Conservation (phyloP, 73 alveolate genomes). For the Paramecium sonneborni region DNA sequence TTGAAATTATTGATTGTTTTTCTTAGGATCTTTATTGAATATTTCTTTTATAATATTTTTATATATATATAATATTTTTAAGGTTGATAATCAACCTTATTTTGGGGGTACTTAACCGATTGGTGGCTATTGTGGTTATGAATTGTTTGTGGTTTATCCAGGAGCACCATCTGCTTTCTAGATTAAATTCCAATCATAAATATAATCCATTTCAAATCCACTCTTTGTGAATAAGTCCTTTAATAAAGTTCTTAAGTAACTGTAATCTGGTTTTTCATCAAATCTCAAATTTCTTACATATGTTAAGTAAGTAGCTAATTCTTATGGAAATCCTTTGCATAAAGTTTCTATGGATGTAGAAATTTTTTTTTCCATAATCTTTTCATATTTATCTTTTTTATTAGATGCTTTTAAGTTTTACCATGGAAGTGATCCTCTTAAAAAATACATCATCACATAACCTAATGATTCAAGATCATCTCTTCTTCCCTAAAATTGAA, state of each 20-base stretch:
- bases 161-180: constrained; percentile 4
- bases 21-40: too few species aligned
- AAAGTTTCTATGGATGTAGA: constrained; percentile 77
- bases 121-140: background rate
- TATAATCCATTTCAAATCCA: constrained; percentile 64
- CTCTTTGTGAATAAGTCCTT: constrained; percentile 58
- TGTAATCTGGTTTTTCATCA: constrained; percentile 95
- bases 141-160: background rate
- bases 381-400: constrained; percentile 83
- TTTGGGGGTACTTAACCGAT: background rate
- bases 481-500: constrained; percentile 86
- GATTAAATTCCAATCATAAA: constrained; percentile 64
- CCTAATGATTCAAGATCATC: constrained; percentile 96
- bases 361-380: constrained; percentile 88
- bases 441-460: constrained; percentile 86
- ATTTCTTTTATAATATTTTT: background rate
- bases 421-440: constrained; percentile 95
- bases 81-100: constrained; percentile 26
- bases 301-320: constrained; percentile 77
- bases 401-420: constrained; percentile 83
- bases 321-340: constrained; percentile 86
- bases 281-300: constrained; percentile 84
- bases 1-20: too few species aligned
- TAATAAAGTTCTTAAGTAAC: constrained; percentile 61
- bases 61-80: background rate